Conservation (phyloP, 116 monocot genomes). For the Cymodocea nodosa region DNA sequence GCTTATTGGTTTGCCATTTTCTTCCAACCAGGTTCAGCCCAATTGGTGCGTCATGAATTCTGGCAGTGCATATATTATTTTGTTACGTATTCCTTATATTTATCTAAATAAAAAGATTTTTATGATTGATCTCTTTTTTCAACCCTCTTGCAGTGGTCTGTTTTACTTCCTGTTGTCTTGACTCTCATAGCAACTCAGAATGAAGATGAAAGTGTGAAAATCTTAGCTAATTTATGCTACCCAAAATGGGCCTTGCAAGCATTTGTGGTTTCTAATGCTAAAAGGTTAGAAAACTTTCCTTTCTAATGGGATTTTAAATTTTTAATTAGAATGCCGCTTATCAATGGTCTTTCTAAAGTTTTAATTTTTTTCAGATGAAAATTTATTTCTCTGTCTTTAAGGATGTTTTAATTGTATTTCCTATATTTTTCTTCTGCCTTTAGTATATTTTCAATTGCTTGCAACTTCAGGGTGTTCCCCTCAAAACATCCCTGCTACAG, state of each 20-base stretch:
- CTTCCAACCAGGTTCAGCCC: slow-evolving; percentile 90
- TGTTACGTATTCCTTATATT: background rate
- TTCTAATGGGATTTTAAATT: background rate
- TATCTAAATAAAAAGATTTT: background rate
- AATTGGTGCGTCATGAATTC: slow-evolving; percentile 43
- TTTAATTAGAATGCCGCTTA: too few species aligned
- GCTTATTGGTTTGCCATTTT: slow-evolving; percentile 92
- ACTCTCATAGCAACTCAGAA: slow-evolving; percentile 84
- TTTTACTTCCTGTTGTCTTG: slow-evolving; percentile 87
- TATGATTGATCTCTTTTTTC: background rate
- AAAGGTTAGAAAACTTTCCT: slow-evolving; percentile 40
- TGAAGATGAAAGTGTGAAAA: slow-evolving; percentile 15
- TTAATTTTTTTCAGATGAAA: too few species aligned
- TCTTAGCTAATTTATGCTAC: slow-evolving; percentile 65
- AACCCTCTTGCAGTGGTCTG: slow-evolving; percentile 71
- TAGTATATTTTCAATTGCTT: too few species aligned
- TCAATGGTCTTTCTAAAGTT: too few species aligned
- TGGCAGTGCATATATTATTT: slow-evolving; percentile 3
- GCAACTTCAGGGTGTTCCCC: too few species aligned
- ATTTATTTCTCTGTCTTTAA: too few species aligned
- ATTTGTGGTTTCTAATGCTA: slow-evolving; percentile 79
- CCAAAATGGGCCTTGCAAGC: slow-evolving; percentile 98
- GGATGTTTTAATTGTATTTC: too few species aligned
- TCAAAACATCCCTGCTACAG: too few species aligned
- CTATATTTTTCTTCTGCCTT: too few species aligned